Base-by-base conservation (phyloP, 352 stramenopile genomes). In the Phytopythium chamaehyphon region DNA sequence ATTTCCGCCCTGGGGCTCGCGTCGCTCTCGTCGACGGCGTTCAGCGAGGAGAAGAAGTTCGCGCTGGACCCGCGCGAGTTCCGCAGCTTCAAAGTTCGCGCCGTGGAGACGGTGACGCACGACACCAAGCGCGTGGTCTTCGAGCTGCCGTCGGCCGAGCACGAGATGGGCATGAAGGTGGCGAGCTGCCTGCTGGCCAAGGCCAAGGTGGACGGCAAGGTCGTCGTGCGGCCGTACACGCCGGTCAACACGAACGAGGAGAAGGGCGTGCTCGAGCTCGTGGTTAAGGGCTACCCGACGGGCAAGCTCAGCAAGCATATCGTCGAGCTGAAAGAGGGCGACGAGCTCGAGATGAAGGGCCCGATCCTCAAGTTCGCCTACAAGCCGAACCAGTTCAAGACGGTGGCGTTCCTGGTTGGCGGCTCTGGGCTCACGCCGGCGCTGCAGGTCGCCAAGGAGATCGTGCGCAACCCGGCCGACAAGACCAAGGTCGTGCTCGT, bases 231-330 rank as follows among this genome's bases (percentile, higher is more conserved):
- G 9, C 84, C 86, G 18, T 96, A 96, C 76, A 96, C 88, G 40
- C 86, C 88, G 15, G 79, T 72, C 33, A 89, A 87, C 59, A 76
- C 73, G 38, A 89, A 88, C 57, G 69, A 54, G 26, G 70, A 88
- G 57, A 86, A 82, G 55, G 85, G 83, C 48, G 52, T 76, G 63
- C 55, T 93, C 18, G 78, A 91, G 54, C 74, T 93, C 24, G 74
- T 95, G 39, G 83, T 96, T 54, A 96, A 96, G 64, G 69, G 73
- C 23, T 96, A 96, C 63, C 75, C 84, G 11, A 68, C 69, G 21
- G 87, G 87, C 48, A 80, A 87, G 54, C 72, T 96, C 40, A 93
- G 82, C 54, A 85, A 84, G 57, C 81, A 96, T 64, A 86, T 96
- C 22, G 64, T 81, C 43, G 56, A 70, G 24, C 66, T 96, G 14